phyloP scores from a whole-genome alignment of 805 yeast genomes.

The Pichia ethanolica region DNA sequence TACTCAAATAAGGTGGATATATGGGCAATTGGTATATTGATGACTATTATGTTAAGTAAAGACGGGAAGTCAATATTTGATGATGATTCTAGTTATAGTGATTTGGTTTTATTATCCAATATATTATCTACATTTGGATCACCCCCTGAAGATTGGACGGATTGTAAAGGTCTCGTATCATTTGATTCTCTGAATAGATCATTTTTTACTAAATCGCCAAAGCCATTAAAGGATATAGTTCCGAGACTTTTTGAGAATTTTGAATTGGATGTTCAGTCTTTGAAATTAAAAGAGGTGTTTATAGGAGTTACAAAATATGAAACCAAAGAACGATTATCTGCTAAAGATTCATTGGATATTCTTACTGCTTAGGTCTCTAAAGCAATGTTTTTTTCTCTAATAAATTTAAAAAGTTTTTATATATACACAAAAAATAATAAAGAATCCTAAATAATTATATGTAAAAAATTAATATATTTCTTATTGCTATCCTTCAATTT shows the following conservation, averaged over 20 bases:
- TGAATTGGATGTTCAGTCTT: background rate
- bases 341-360: constrained; percentile 19
- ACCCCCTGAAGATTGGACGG: constrained; percentile 44
- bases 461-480: background rate
- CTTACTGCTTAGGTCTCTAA: background rate
- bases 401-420: background rate
- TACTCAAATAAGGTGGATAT: constrained; percentile 56
- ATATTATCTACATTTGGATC: constrained; percentile 58
- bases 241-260: constrained; percentile 25
- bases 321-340: constrained; percentile 26
- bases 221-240: constrained; percentile 22
- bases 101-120: constrained; percentile 48
- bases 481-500: constrained; percentile 8
- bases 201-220: constrained; percentile 19
- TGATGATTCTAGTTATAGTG: constrained; percentile 39
- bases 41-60: constrained; percentile 43
- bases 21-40: constrained; percentile 64
- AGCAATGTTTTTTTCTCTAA: background rate
- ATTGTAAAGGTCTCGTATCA: constrained; percentile 31
- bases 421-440: background rate
- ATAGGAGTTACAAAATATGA: constrained; percentile 38
- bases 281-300: constrained; percentile 26
- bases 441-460: too few species aligned
- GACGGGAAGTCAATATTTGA: constrained; percentile 33
- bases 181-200: constrained; percentile 28